Conservation (phyloP, 176 grass and related monocot species). For the Oryza glaberrima region DNA sequence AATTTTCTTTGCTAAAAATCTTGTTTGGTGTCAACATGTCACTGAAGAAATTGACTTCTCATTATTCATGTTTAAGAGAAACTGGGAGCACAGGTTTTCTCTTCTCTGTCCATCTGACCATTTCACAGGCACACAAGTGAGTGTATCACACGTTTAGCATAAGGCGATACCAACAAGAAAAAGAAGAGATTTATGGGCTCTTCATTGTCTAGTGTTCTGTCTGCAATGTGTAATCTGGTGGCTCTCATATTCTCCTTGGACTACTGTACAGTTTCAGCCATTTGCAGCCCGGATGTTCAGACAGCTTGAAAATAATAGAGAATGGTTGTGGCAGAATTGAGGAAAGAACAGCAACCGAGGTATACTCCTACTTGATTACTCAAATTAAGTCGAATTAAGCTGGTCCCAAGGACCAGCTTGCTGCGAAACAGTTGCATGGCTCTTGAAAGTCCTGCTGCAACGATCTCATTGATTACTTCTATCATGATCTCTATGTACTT, state of each 20-base stretch:
- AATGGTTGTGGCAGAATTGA: not conserved
- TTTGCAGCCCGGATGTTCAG: not conserved
- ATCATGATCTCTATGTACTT: not conserved
- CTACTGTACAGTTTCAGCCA: not conserved
- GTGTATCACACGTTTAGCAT: not conserved
- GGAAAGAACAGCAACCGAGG: not conserved
- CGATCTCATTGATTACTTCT: not conserved
- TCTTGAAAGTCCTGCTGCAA: not conserved
- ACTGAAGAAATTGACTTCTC: not conserved
- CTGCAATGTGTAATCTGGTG: not conserved
- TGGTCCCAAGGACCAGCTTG: not conserved
- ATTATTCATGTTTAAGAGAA: not conserved
- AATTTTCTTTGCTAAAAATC: not conserved
- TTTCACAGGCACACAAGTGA: not conserved
- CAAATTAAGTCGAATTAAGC: not conserved
- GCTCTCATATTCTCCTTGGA: not conserved
- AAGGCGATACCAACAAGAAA: no score
- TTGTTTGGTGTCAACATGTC: not conserved
- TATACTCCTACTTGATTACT: not conserved
- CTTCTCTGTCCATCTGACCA: not conserved
- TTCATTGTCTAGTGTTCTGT: not conserved
- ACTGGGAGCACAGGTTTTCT: not conserved
- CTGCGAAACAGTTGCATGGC: conserved; percentile 4
- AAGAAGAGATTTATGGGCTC: no score
- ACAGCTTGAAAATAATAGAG: not conserved